Base-by-base conservation (phyloP, 352 stramenopile genomes). In the Phytophthora ramorum region DNA sequence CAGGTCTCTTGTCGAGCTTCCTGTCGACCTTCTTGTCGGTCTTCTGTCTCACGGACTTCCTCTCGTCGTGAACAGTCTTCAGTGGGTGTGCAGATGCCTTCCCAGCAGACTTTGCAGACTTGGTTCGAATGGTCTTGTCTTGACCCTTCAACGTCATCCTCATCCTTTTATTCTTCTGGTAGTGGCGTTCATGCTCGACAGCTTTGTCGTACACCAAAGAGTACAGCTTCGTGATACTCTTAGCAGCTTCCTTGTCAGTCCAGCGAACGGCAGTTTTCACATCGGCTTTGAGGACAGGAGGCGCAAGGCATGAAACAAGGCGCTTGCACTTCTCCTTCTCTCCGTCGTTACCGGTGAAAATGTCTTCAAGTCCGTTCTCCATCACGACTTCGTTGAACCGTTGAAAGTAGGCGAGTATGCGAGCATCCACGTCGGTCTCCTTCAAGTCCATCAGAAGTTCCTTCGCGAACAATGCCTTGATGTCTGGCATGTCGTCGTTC, bases 81-180 rank as follows among this genome's bases (percentile, higher is more conserved):
- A 12, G 2, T 6, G 28, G 46, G 1, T 41, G 14, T 16, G 12
- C 28, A 13, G 40, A 5, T 7, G 40, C n/a, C 40, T 53, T 53
- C 7, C 24, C 28, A 22, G 13, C 10, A 17, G n/a, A 19, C 26
- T 53, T 53, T 1, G 46, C 2, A 38, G 28, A 38, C 28, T 24
- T 41, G 22, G 26, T n/a, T n/a, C n/a, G n/a, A n/a, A n/a, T n/a
- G n/a, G n/a, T n/a, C n/a, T n/a, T n/a, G n/a, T n/a, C n/a, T 4
- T 12, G 32, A 16, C 46, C 24, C 28, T 19, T 53, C 26, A 12
- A 7, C 13, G 16, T 40, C 46, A 40, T 17, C 46, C 26, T 6
- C 13, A 53, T 24, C 4, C 46, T 9, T 26, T 53, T 53, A 13
- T 53, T 53, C 46, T 53, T 28, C 46, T 53, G 46, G 28, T 41